phyloP scores from a whole-genome alignment of 164 flowering plant species.

The Saururus chinensis region DNA sequence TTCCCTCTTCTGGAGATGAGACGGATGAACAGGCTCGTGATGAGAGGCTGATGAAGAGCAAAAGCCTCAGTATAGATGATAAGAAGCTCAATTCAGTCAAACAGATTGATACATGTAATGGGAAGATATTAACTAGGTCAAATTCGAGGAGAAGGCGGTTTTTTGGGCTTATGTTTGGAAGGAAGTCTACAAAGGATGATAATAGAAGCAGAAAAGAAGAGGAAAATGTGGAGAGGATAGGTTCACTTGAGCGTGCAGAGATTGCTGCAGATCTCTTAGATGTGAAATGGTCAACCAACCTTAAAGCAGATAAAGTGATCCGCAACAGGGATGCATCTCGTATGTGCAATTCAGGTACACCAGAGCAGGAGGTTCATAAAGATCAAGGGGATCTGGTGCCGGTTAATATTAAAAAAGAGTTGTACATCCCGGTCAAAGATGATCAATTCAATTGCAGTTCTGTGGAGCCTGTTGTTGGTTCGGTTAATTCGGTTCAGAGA shows the following conservation, averaged over 20 bases:
- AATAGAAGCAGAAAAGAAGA: slow-evolving; percentile 15
- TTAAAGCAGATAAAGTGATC: slow-evolving; percentile 22
- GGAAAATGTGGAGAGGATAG: slow-evolving; percentile 23
- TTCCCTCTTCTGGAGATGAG: slow-evolving; percentile 50
- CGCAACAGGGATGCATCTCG: slow-evolving; percentile 10
- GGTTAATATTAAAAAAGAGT: background rate
- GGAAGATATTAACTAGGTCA: slow-evolving; percentile 29
- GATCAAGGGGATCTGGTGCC: background rate
- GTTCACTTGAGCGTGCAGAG: slow-evolving; percentile 75
- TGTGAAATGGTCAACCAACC: slow-evolving; percentile 79
- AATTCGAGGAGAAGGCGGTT: slow-evolving; percentile 36
- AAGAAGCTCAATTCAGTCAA: slow-evolving; percentile 6
- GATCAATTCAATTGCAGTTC: background rate
- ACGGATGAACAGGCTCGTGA: slow-evolving; percentile 20
- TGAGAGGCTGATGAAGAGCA: slow-evolving; percentile 22
- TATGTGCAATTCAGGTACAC: background rate
- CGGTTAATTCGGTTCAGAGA: background rate
- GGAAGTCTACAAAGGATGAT: slow-evolving; percentile 33
- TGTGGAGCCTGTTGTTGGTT: background rate
- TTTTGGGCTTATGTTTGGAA: slow-evolving; percentile 62
- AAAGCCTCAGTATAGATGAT: slow-evolving; percentile 34
- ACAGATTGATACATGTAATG: slow-evolving; percentile 23
- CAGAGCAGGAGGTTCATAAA: slow-evolving; percentile 11
- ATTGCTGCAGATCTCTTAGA: slow-evolving; percentile 86
- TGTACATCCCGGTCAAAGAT: background rate